Evolutionary conservation across 2,329 filamentous ascomycete genomes (phyloP), one percentile per base, ranked within the genome.

Genomic region (Cladophialophora chaetospira): DNA sequence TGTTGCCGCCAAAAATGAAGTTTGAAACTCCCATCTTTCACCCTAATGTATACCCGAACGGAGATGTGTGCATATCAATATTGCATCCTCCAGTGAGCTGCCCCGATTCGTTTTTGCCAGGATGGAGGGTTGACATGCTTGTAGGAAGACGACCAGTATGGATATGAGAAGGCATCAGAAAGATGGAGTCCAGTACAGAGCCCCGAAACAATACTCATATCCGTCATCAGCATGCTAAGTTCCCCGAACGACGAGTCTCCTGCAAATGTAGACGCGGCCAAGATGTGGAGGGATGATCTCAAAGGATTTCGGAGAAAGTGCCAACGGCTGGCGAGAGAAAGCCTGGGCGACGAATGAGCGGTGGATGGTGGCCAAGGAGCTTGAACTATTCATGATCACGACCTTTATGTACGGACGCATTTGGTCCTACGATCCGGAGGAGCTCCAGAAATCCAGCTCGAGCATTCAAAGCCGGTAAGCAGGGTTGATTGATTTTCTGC

Each of bases 151-250:
- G 94, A 99, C 70, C 86, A 89, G 70, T 94, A 89, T 74, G 93
- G 93, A 51, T 99, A 99, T 77, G 94, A 99, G 74, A 83, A 83
- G 23, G 92, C 91, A 13, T 82, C 85, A 26, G 94, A 99, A 80
- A 85, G 94, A 59, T 99, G 94, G 94, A 89, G 84, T 57, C 94
- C 94, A 25, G 93, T 97, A 2, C 94, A 97, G 74, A 92, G 88
- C 10, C 92, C 93, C 51, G 93, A 97, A 79, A 96, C 91, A 19
- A 97, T 99, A 61, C 77, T 99, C 45, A 76, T 99, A 28, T 91
- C 86, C 67, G 92, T 96, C 29, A 95, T 99, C 71, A 94, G 89
- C 72, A 87, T 99, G 78, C 85, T 99, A 63, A 87, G 89, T 62
- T 88, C 88, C 68, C 94, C 94, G 46, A 99, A 99, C 71, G 91